Evolutionary conservation across 345 rosid genomes (phyloP), one percentile per base, ranked within the genome.

Genomic region (Populus euphratica): DNA sequence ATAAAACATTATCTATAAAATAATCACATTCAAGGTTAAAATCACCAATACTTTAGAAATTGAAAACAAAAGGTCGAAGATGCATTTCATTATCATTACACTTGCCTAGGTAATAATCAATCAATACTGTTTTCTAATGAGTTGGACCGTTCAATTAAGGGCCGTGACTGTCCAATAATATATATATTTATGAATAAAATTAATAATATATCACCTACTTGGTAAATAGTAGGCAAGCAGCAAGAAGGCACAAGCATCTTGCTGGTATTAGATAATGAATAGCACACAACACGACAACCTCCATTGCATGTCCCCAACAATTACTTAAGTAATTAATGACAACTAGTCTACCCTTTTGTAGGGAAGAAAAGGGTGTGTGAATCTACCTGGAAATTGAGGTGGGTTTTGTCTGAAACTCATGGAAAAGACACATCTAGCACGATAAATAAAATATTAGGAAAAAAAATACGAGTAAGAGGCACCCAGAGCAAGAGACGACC

Each of bases 341-440:
- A 75, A 59, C 74, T 47, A 52, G 72, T 50, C 63, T 47, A 66
- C 69, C 47, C 50, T 70, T 79, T 52, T 73, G 79, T 69, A 52
- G 78, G 84, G 73, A 21, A 62, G 47, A 79, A 83, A 82, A 79
- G 79, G 84, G 82, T 79, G 89, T 69, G 77, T 82, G 87, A 88
- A 86, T 85, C 91, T 83, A 85, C 85, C 86, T 88, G 88, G 86
- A 86, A 80, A 76, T 83, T 88, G 86, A 82, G 89, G 88, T 76
- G 89, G 82, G 79, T 83, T 86, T 85, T 86, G 89, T 80, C 89
- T 80, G 70, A 39, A 78, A 76, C 81, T 25, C 43, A 0, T n/a
- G 31, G 35, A 78, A 76, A 79, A 73, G 74, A 79, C 82, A 70
- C 65, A 29, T 44, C 73, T 38, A 76, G 73, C 62, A n/a, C 49